Percentiles rank a stretch among this genome's conserved stretches.
Conservation (phyloP, 2,329 filamentous ascomycete species). For the Xylariaceae sp. region DNA sequence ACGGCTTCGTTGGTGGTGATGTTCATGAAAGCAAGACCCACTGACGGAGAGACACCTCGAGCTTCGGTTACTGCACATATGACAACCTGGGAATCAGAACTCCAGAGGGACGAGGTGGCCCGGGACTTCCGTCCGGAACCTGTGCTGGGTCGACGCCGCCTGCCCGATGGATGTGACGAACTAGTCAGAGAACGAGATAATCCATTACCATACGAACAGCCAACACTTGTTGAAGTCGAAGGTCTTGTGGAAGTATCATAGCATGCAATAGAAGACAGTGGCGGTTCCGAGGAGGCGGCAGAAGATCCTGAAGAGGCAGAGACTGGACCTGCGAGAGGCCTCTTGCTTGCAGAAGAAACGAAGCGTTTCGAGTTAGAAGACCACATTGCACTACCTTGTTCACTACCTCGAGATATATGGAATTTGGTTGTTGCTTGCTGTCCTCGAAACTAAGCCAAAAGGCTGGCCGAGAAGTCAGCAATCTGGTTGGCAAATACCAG, state of each 20-base stretch:
- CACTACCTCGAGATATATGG: no score
- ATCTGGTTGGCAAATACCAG: no score
- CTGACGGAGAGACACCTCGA: slow-evolving; percentile 75
- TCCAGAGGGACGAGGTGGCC: slow-evolving; percentile 37
- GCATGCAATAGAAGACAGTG: slow-evolving; percentile 18
- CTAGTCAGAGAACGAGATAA: slow-evolving; percentile 25
- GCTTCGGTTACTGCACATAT: slow-evolving; percentile 87
- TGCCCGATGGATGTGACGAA: slow-evolving; percentile 20
- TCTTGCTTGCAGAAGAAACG: slow-evolving; percentile 1
- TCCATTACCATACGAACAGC: slow-evolving; percentile 24
- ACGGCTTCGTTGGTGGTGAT: slow-evolving; percentile 77
- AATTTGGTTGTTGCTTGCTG: no score
- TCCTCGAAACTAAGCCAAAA: no score
- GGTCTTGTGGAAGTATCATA: slow-evolving; percentile 14
- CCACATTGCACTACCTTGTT: neutral
- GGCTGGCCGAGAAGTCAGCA: no score
- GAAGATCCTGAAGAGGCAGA: slow-evolving; percentile 7
- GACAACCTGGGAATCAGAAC: slow-evolving; percentile 58
- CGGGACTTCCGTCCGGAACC: slow-evolving; percentile 42
- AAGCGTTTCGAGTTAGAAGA: neutral
- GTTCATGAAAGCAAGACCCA: slow-evolving; percentile 85
- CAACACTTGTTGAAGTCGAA: slow-evolving; percentile 21
- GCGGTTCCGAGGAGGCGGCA: slow-evolving; percentile 16
- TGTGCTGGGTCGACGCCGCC: slow-evolving; percentile 31
- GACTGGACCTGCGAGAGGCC: slow-evolving; percentile 7